A percentile compares a stretch with the other conserved stretches of the same genome.
Conservation (phyloP, 2,329 filamentous ascomycete genomes). For the Talaromyces atroroseus region DNA sequence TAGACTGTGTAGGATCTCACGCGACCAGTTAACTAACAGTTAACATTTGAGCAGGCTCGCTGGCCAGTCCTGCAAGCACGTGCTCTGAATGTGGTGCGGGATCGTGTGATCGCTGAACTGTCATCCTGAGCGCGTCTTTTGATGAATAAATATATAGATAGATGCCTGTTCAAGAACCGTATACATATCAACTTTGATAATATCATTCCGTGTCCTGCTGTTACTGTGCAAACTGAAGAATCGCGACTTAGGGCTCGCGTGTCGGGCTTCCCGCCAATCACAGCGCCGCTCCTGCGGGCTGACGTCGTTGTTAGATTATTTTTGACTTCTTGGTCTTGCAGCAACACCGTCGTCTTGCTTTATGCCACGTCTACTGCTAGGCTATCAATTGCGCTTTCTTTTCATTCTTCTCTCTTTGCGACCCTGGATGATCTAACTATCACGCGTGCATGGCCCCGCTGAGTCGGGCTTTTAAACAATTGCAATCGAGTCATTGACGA, state of each 20-base stretch:
- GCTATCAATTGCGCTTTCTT: background rate
- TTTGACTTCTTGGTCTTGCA: background rate
- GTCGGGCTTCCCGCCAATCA: constrained; percentile 4
- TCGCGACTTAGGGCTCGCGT: background rate
- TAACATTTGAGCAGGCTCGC: background rate
- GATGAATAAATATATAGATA: background rate
- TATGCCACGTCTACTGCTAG: background rate
- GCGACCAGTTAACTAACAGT: background rate
- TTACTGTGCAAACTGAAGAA: no score
- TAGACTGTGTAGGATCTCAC: background rate
- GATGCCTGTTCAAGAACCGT: background rate
- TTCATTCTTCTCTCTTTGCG: background rate
- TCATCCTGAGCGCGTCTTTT: background rate
- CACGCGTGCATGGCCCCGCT: constrained; percentile 1
- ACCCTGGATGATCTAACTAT: background rate
- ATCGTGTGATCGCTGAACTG: constrained; percentile 1
- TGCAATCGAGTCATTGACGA: background rate
- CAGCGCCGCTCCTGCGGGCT: background rate
- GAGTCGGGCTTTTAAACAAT: constrained; percentile 1
- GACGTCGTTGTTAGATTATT: background rate
- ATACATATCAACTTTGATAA: background rate
- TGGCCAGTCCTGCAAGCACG: constrained; percentile 6
- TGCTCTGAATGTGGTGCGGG: background rate
- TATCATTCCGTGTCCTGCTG: background rate
- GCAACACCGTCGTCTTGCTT: background rate